Base-by-base conservation (phyloP, 2,329 filamentous ascomycete species). In the Epichloe gansuensis region DNA sequence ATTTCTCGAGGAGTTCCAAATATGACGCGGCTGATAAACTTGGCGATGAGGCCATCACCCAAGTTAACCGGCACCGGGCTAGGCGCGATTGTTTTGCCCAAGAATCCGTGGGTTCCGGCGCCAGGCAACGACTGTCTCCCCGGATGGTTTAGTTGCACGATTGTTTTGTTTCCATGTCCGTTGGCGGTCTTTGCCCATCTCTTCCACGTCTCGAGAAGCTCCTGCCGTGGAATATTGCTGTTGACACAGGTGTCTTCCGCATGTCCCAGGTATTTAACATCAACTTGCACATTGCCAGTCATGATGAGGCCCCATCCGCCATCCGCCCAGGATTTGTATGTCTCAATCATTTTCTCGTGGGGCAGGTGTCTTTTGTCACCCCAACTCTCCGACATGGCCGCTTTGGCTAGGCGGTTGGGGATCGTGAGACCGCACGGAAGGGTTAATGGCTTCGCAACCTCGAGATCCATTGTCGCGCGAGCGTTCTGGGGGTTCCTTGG, bases 1-100 rank as follows among this genome's bases (percentile, higher is more conserved):
- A 85, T 79, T 49, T 73, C 81, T 44, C 73, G 71, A 0, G 81
- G 81, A 1, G 71, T 74, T 2, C 77, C 75, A 50, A 78, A 76
- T 0, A 72, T 41, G 0, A 77, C n/a, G 0, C 51, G 50, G 3
- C 60, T 61, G 0, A 66, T 36, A 2, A 69, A 21, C 17, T 56
- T 57, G 0, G 69, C 62, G 2, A 75, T 3, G 3, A 69, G 13
- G 0, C 69, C 66, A 0, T 61, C 38, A 0, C 74, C 74, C 7
- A 77, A 59, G 2, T 67, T 57, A 13, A 78, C 47, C 0, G 68
- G 64, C 0, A 77, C 61, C 0, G 74, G 60, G 35, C 69, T 72
- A 0, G 74, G 71, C 0, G 72, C 71, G 0, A 76, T 54, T 0
- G 63, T 66, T 55, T 74, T 74, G 0, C 60, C 59, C 11, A 66